Conservation (phyloP, 2,329 filamentous ascomycete genomes). For the Colletotrichum sp. region DNA sequence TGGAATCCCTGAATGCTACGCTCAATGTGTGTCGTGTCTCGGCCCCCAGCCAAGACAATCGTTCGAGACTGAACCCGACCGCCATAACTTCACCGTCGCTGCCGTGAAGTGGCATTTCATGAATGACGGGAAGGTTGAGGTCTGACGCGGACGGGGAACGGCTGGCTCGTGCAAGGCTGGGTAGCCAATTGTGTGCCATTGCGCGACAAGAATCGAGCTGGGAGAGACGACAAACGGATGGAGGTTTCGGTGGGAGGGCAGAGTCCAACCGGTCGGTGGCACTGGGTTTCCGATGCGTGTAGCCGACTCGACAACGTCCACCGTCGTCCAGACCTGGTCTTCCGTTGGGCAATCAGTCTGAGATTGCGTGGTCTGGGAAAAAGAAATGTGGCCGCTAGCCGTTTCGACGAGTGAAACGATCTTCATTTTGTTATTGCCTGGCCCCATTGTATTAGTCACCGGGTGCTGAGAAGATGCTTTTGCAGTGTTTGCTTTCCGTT, state of each 20-base stretch:
- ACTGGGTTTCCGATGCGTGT: not conserved
- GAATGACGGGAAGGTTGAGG: not conserved
- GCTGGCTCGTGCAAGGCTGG: constrained; percentile 2
- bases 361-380: not conserved
- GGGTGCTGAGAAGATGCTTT: not conserved
- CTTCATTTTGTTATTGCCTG: not conserved
- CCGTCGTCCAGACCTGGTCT: not conserved
- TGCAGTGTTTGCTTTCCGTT: not conserved
- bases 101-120: not conserved
- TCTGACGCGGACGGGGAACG: not conserved
- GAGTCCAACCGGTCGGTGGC: not conserved
- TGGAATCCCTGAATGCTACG: not conserved
- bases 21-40: not conserved
- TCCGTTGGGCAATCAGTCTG: not conserved
- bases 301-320: not conserved
- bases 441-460: not conserved
- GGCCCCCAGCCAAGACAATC: not conserved
- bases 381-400: not conserved
- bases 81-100: not conserved
- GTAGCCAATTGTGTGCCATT: constrained; percentile 1
- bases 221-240: not conserved
- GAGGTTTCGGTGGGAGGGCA: not conserved
- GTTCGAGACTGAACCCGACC: not conserved
- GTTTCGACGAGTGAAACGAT: not conserved
- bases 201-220: not conserved